Conservation (phyloP, 495 filamentous ascomycete species). For the Aspergillus olivimuriae region DNA sequence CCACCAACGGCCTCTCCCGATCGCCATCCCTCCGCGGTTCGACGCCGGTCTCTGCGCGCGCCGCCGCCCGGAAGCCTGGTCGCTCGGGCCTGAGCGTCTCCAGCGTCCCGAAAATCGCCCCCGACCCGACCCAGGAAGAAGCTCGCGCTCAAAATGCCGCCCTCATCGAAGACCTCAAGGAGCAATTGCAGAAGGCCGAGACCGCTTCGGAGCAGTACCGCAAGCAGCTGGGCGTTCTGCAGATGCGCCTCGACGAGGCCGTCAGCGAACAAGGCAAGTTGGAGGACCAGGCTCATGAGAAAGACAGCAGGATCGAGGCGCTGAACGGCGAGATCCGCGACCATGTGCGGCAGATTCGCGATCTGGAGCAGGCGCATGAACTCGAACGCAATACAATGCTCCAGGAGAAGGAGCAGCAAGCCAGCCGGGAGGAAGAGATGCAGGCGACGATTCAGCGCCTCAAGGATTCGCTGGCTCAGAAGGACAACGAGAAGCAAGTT, state of each 20-base stretch:
- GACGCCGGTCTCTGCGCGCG: constrained; percentile 64
- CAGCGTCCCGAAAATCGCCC: constrained; percentile 47
- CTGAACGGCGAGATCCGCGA: constrained; percentile 78
- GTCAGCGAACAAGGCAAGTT: constrained; percentile 74
- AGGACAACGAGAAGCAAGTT: constrained; percentile 55
- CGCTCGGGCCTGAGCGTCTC: constrained; percentile 55
- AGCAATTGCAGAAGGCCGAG: constrained; percentile 75
- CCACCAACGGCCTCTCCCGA: constrained; percentile 35
- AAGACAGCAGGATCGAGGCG: constrained; percentile 69
- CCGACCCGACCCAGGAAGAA: constrained; percentile 55
- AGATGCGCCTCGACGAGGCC: constrained; percentile 81
- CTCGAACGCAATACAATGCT: constrained; percentile 79
- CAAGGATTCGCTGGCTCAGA: constrained; percentile 78
- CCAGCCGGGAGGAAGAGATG: constrained; percentile 78
- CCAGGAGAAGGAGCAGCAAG: constrained; percentile 85
- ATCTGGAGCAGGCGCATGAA: constrained; percentile 86
- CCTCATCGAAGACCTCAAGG: constrained; percentile 77
- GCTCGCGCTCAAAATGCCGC: constrained; percentile 66
- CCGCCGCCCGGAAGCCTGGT: constrained; percentile 54
- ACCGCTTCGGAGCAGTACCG: constrained; percentile 69
- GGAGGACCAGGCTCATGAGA: constrained; percentile 79
- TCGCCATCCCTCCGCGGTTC: constrained; percentile 37
- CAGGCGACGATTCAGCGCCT: constrained; percentile 80
- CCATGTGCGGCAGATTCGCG: constrained; percentile 68
- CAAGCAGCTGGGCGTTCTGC: constrained; percentile 77